phyloP scores from a whole-genome alignment of 768 basidiomycete genomes.

The Phaffia tasmanica region DNA sequence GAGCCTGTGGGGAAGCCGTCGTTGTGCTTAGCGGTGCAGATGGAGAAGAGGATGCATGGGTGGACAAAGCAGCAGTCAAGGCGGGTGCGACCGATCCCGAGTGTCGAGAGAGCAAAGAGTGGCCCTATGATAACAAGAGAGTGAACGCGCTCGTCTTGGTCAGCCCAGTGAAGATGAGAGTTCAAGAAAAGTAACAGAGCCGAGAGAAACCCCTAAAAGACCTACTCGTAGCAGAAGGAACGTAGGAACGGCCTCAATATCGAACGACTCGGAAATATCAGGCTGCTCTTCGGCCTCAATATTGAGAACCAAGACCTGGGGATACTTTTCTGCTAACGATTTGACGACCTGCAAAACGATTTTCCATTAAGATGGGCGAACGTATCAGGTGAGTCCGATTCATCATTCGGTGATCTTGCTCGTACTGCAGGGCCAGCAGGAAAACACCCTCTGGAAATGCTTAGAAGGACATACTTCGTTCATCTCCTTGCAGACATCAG shows the following conservation, averaged over 20 bases:
- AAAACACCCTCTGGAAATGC: not conserved
- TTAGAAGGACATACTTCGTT: conserved; percentile 43
- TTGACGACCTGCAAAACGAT: conserved; percentile 43
- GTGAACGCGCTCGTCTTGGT: not conserved
- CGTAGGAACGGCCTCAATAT: conserved; percentile 76
- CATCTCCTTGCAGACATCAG: conserved; percentile 80
- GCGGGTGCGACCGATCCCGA: conserved; percentile 63
- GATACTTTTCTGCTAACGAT: conserved; percentile 63
- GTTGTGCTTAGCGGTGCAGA: conserved; percentile 26
- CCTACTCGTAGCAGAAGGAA: conserved; percentile 69
- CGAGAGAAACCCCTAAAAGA: conserved; percentile 3
- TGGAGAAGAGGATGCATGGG: conserved; percentile 22
- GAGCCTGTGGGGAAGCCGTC: conserved; percentile 20
- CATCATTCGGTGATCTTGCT: not conserved
- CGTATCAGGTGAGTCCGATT: no score
- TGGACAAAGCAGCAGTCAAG: conserved; percentile 50
- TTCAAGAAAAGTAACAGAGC: not conserved
- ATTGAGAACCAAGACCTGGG: conserved; percentile 61
- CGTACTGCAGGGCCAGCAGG: not conserved
- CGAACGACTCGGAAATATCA: conserved; percentile 86
- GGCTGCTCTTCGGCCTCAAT: conserved; percentile 69
- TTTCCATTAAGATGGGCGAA: not conserved
- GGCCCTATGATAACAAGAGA: conserved; percentile 51
- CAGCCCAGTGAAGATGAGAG: not conserved
- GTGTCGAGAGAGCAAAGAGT: conserved; percentile 67